These are phyloP conservation scores for Capniomyces stellatus DNA, from an alignment of 371 early-diverging fungal species.

Conservation along the genomic window DNA sequence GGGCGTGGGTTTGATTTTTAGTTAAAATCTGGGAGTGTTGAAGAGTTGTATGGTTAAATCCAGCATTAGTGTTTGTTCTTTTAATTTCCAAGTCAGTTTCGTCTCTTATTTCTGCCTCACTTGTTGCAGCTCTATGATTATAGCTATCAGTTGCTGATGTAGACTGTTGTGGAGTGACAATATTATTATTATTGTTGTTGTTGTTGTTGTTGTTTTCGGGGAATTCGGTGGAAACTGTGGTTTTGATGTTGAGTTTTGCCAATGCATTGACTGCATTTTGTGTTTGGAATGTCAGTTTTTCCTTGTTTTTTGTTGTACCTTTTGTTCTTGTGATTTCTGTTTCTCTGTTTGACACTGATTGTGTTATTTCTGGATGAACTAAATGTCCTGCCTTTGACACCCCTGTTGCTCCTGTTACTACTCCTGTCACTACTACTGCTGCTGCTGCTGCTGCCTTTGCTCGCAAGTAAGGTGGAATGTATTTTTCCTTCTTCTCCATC, in stretches of 20 bases:
- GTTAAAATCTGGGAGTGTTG: no score
- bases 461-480: slow-evolving; percentile 74
- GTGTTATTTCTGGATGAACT: not conserved
- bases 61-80: no score
- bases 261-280: slow-evolving; percentile 20
- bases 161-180: no score
- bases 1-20: no score
- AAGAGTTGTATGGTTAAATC: no score
- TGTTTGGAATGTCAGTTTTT: not conserved
- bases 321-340: not conserved
- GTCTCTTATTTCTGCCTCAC: no score
- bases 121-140: no score
- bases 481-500: slow-evolving; percentile 39
- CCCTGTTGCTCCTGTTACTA: slow-evolving; percentile 1
- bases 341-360: not conserved
- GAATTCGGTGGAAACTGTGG: slow-evolving; percentile 10
- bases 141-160: no score
- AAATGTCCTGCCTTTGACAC: not conserved
- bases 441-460: slow-evolving; percentile 29
- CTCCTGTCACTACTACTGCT: slow-evolving; percentile 6
- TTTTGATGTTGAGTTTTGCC: slow-evolving; percentile 26
- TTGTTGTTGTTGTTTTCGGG: slow-evolving; percentile 2
- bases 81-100: no score
- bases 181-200: no score
- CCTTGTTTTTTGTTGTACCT: not conserved